Conservation (phyloP, 352 stramenopile genomes). For the Pythium grandisporangium region DNA sequence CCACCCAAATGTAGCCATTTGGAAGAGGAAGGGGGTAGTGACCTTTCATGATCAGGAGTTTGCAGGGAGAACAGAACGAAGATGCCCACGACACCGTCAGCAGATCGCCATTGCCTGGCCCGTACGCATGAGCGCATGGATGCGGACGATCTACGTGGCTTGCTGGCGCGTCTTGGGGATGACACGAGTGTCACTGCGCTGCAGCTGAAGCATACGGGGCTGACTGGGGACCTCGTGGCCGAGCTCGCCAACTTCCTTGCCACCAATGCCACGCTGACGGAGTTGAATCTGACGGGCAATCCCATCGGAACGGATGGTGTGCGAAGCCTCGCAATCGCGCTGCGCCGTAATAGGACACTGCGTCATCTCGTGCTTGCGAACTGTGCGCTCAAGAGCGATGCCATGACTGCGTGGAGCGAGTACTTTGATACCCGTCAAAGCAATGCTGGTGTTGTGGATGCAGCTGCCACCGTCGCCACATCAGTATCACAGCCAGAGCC, state of each 20-base stretch:
- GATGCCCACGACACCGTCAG: no score
- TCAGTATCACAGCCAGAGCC: no score
- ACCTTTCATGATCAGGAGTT: no score
- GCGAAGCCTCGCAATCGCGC: slow-evolving; percentile 20
- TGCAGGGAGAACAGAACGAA: no score
- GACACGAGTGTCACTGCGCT: slow-evolving; percentile 9
- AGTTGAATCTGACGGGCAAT: slow-evolving; percentile 27
- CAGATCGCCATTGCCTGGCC: no score
- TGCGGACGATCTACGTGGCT: slow-evolving; percentile 8
- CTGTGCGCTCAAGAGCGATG: slow-evolving; percentile 20
- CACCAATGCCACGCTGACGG: slow-evolving; percentile 23
- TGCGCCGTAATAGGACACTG: slow-evolving; percentile 22
- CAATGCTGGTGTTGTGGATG: no score
- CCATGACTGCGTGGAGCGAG: slow-evolving; percentile 15
- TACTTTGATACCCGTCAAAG: no score
- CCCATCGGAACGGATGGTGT: slow-evolving; percentile 23
- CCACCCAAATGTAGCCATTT: background rate
- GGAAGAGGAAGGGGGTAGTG: no score
- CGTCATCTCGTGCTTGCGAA: slow-evolving; percentile 14
- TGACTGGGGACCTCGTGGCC: slow-evolving; percentile 30
- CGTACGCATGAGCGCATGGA: no score
- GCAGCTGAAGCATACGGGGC: slow-evolving; percentile 12
- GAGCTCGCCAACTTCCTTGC: slow-evolving; percentile 39
- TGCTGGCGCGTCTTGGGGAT: slow-evolving; percentile 11
- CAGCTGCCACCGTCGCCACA: no score